Evolutionary conservation across 2,329 filamentous ascomycete species (phyloP).

Genomic region (Colletotrichum phormii): DNA sequence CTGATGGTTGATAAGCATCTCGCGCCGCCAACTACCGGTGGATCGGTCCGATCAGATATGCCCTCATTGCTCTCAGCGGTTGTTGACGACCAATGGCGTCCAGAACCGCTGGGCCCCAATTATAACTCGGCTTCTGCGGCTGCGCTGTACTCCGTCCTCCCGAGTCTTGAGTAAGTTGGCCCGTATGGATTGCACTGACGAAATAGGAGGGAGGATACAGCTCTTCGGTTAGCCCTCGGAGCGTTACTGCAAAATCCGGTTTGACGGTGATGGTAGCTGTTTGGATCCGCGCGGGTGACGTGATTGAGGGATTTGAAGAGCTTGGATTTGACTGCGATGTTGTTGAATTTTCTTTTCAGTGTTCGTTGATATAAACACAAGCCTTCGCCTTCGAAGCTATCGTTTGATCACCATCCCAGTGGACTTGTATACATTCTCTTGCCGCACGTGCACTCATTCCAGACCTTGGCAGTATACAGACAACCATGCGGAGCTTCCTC

Average conservation of each 20-base stretch:
- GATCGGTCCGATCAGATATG: constrained; percentile 10
- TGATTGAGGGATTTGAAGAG: neutral
- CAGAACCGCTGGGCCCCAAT: neutral
- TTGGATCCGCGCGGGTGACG: neutral
- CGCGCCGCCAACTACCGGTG: neutral
- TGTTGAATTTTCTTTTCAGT: neutral
- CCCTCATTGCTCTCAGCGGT: neutral
- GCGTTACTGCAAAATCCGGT: neutral
- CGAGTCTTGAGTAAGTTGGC: neutral
- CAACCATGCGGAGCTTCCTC: constrained; percentile 1
- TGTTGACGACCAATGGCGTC: neutral
- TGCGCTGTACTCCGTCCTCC: neutral
- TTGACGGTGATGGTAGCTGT: neutral
- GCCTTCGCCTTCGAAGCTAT: neutral
- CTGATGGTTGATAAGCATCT: constrained; percentile 7
- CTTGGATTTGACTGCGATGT: neutral
- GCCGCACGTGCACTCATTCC: neutral
- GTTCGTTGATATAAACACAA: neutral
- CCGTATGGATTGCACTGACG: neutral
- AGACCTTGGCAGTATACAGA: neutral
- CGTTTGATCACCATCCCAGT: neutral
- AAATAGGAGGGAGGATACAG: neutral
- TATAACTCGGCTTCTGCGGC: constrained; percentile 1
- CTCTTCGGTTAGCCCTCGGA: neutral
- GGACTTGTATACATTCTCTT: neutral